A percentile compares a stretch with the other conserved stretches of the same genome.
Evolutionary conservation across 2,329 filamentous ascomycete species (phyloP).

Genomic region (Ampelomyces quisqualis): DNA sequence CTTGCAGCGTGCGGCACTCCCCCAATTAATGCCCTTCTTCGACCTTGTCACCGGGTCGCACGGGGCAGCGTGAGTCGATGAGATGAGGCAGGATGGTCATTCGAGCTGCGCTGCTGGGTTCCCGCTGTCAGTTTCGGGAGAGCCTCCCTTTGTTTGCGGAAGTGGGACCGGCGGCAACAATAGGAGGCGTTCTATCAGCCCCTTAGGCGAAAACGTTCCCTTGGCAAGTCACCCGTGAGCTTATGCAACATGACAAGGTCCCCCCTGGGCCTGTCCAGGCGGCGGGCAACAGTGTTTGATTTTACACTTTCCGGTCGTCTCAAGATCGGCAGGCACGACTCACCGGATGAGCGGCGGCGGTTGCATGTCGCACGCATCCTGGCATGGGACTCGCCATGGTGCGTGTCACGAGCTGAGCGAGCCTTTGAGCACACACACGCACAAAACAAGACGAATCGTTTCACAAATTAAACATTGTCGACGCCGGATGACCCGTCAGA

Average conservation of each 20-base stretch:
- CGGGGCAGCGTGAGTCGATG: too few relatives aligned
- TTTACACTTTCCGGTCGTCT: constrained; percentile 9
- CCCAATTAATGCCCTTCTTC: too few relatives aligned
- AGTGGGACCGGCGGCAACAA: constrained; percentile 15
- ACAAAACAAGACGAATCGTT: constrained; percentile 11
- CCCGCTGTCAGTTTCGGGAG: constrained; percentile 15
- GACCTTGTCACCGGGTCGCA: too few relatives aligned
- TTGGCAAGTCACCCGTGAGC: constrained; percentile 9
- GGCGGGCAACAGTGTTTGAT: constrained; percentile 10
- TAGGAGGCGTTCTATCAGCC: constrained; percentile 19
- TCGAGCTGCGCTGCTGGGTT: too few relatives aligned
- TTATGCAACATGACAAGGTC: constrained; percentile 6
- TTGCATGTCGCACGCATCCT: constrained; percentile 5
- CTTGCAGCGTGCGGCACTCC: constrained; percentile 8
- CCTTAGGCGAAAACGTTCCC: constrained; percentile 3
- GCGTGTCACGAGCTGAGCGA: constrained; percentile 5
- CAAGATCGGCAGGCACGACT: constrained; percentile 20
- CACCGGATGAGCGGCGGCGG: constrained; percentile 1
- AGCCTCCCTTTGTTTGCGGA: constrained; percentile 16
- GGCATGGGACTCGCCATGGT: neutral
- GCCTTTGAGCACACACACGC: too few relatives aligned
- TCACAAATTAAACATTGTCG: too few relatives aligned
- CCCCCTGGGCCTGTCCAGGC: constrained; percentile 13
- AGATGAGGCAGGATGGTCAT: too few relatives aligned
- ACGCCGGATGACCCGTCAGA: too few relatives aligned